Percentiles rank a stretch among this genome's conserved stretches.
Evolutionary conservation across 2,329 filamentous ascomycete species (phyloP).

Genomic region (Endocalyx cinctus): DNA sequence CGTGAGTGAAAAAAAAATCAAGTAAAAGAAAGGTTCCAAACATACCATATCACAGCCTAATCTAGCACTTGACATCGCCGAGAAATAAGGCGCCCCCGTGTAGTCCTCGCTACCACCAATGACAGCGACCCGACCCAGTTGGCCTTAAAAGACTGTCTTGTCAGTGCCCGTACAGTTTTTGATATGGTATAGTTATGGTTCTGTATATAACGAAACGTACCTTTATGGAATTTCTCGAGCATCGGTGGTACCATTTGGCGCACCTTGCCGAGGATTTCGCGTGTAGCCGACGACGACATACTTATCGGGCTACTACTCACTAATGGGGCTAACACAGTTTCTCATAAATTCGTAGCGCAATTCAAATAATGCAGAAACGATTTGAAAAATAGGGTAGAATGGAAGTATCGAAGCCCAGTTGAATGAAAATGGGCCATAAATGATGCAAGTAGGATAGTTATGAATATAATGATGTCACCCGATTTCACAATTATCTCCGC

Average conservation of each 20-base stretch:
- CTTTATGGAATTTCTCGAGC: slow-evolving; percentile 95
- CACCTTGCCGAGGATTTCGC: slow-evolving; percentile 72
- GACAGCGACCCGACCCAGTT: slow-evolving; percentile 85
- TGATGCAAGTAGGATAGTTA: slow-evolving; percentile 8
- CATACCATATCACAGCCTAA: slow-evolving; percentile 85
- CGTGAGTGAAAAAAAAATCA: too few species aligned
- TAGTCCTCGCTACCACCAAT: slow-evolving; percentile 96
- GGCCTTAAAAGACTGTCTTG: slow-evolving; percentile 53
- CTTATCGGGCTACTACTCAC: slow-evolving; percentile 29
- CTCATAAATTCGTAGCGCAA: too few species aligned
- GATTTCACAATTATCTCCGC: too few species aligned
- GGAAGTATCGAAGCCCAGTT: slow-evolving; percentile 2
- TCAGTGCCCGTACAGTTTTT: slow-evolving; percentile 11
- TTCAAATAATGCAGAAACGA: neutral
- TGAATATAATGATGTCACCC: slow-evolving; percentile 14
- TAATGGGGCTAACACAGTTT: too few species aligned
- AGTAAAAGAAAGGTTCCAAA: slow-evolving; percentile 2
- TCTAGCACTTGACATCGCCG: slow-evolving; percentile 89
- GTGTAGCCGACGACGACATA: slow-evolving; percentile 66
- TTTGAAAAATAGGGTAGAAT: neutral
- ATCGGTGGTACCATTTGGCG: slow-evolving; percentile 90
- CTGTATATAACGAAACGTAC: slow-evolving; percentile 38
- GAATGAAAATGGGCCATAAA: slow-evolving; percentile 3
- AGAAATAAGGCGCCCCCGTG: slow-evolving; percentile 96
- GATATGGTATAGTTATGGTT: slow-evolving; percentile 1